Conservation (phyloP, 371 early-diverging fungal species). For the Haplosporangium sp. region DNA sequence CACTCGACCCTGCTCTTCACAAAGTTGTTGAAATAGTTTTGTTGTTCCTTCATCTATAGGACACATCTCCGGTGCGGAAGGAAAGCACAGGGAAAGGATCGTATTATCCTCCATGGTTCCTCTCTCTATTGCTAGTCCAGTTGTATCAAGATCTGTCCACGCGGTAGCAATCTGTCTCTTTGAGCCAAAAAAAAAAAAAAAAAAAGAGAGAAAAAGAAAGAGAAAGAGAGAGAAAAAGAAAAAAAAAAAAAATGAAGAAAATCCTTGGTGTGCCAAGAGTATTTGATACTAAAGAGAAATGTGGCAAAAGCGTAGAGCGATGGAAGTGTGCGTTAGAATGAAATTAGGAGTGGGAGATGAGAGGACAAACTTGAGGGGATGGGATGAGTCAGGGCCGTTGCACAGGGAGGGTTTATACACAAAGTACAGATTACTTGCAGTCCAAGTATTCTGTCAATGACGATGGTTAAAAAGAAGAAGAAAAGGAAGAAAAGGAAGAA, state of each 20-base stretch:
- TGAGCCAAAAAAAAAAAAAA: background rate
- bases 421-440: no score
- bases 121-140: constrained; percentile 6
- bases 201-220: background rate
- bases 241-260: background rate
- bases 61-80: constrained; percentile 28
- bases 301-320: constrained; percentile 8
- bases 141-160: constrained; percentile 14
- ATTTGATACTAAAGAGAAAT: background rate
- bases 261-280: background rate
- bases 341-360: background rate
- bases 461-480: background rate
- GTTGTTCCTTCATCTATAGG: constrained; percentile 27
- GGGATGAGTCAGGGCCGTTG: background rate
- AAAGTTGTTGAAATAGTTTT: constrained; percentile 41
- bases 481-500: background rate
- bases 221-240: background rate
- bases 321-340: constrained; percentile 11
- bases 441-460: no score
- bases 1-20: constrained; percentile 26
- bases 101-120: constrained; percentile 47
- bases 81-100: constrained; percentile 53
- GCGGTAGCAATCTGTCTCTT: background rate
- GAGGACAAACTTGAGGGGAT: background rate
- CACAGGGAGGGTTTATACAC: no score